Percentiles rank a stretch among this genome's conserved stretches.
Conservation (phyloP, 805 yeast species). For the Nadsonia fulvescens region DNA sequence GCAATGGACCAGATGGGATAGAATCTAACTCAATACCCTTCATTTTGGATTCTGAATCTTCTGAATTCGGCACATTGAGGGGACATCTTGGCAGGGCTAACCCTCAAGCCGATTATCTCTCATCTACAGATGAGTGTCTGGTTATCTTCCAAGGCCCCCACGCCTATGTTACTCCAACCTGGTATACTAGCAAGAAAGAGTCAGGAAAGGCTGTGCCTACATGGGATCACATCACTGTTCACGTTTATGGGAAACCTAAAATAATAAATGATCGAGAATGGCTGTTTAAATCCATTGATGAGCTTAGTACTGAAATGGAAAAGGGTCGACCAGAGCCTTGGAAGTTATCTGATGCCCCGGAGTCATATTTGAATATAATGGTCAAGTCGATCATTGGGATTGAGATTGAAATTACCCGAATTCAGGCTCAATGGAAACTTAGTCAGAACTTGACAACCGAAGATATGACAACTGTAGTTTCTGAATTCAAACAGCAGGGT, state of each 20-base stretch:
- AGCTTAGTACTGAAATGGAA: slow-evolving; percentile 32
- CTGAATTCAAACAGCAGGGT: too few relatives aligned
- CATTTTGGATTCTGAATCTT: slow-evolving; percentile 23
- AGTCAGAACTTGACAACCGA: slow-evolving; percentile 25
- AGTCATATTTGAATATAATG: slow-evolving; percentile 23
- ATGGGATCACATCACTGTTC: slow-evolving; percentile 46
- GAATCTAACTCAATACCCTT: slow-evolving; percentile 45
- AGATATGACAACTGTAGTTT: slow-evolving; percentile 35
- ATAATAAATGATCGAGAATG: slow-evolving; percentile 25
- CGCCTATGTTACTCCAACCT: slow-evolving; percentile 36
- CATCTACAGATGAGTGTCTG: slow-evolving; percentile 23
- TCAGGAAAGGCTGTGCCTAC: slow-evolving; percentile 53
- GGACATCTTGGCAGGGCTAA: slow-evolving; percentile 40
- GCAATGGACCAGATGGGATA: slow-evolving; percentile 20
- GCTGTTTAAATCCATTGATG: slow-evolving; percentile 26
- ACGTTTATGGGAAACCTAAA: slow-evolving; percentile 32
- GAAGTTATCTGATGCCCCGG: slow-evolving; percentile 43
- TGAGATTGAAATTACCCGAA: slow-evolving; percentile 28
- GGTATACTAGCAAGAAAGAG: slow-evolving; percentile 36
- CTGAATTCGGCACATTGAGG: slow-evolving; percentile 18
- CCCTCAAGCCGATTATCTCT: slow-evolving; percentile 23
- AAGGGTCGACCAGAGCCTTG: slow-evolving; percentile 21
- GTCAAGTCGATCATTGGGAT: slow-evolving; percentile 38
- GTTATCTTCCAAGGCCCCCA: slow-evolving; percentile 35
- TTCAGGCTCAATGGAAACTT: slow-evolving; percentile 39